Base-by-base conservation (phyloP, 2,329 filamentous ascomycete species). In the Akanthomyces dipterigenus region DNA sequence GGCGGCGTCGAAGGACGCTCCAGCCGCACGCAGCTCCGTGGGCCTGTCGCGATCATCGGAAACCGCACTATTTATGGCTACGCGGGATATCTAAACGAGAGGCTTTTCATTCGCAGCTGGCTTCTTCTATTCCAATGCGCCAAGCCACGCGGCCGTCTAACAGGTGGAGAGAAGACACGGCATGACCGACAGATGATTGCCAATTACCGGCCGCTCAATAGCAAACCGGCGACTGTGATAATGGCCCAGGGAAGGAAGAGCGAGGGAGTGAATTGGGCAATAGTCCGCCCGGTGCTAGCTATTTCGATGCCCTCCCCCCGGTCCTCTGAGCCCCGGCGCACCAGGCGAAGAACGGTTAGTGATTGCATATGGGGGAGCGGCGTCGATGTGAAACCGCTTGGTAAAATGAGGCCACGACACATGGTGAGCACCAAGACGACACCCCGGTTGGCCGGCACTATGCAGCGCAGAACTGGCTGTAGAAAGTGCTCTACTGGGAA, bases 301-400 rank as follows among this genome's bases (percentile, higher is more conserved):
- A n/a, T n/a, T 55, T 34, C n/a, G 40, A 34, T 45, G 53, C 49
- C 8, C n/a, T 26, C 38, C 28, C 28, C 28, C 28, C 8, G 28
- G 28, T 16, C 51, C 24, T n/a, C 22, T 34, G 12, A 28, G 51
- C 26, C n/a, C n/a, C 53, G 40, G 6, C 31, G 40, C 18, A 55
- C 6, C 55, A 59, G 16, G 51, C n/a, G 46, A 26, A 22, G 34
- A 55, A 51, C 46, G 56, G 46, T 24, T 43, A 34, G 11, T 34
- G 8, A 34, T 59, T 18, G 56, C 36, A 26, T 45, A 45, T 50
- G 56, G 56, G 56, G 46, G 75, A 51, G 56, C 74, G 6, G 84
- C 88, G 24, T 82, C 78, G 62, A 89, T 77, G 66, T 90, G 91
- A 4, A 81, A 80, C 24, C 90, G 75, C 66, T 84, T 82, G 12